Base-by-base conservation (phyloP, 345 rosid species). In the Camelina neglecta region DNA sequence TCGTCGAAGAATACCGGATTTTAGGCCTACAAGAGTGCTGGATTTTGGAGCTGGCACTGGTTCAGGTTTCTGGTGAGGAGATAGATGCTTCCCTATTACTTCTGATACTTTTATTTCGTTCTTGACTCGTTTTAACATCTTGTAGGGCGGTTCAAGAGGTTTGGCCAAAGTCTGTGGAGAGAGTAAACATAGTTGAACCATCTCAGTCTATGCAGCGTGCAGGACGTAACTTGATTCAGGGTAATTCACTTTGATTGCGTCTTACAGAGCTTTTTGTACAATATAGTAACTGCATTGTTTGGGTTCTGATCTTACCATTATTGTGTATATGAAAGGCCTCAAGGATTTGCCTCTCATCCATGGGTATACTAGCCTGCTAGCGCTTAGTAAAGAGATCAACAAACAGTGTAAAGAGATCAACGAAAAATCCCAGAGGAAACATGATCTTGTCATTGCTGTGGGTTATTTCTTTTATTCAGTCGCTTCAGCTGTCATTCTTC, bases 11-110 rank as follows among this genome's bases (percentile, higher is more conserved):
- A 23, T 92, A 33, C 98, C 97, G 0, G 90, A 54, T 74, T 92
- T 95, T 80, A 56, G 72, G 26, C 99, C 99, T 3, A 72, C 82
- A 4, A 89, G 75, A 67, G 93, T 92, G 21, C 72, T 92, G 60
- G 98, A 95, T 85, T 92, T 95, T 81, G 98, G 99, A 26, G 98
- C 98, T 0, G 98, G 97, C 24, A 89, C 98, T 5, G 98, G 99
- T 71, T 95, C 97, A 5, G 98, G 97, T 60, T 92, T 92, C 81
- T 92, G 97, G 99, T 92, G 77, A 83, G 87, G 45, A 42, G 36
- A 51, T 51, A 2, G 44, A 39, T 57, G 60, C 20, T 72, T 71
- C 20, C 38, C 11, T 21, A 8, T 35, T 71, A 11, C 29, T 26
- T 26, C 4, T 55, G 2, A 1, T 53, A 0, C 0, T 12, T 11